phyloP scores from a whole-genome alignment of 169 alveolate species.

The Cryptosporidium sp. region DNA sequence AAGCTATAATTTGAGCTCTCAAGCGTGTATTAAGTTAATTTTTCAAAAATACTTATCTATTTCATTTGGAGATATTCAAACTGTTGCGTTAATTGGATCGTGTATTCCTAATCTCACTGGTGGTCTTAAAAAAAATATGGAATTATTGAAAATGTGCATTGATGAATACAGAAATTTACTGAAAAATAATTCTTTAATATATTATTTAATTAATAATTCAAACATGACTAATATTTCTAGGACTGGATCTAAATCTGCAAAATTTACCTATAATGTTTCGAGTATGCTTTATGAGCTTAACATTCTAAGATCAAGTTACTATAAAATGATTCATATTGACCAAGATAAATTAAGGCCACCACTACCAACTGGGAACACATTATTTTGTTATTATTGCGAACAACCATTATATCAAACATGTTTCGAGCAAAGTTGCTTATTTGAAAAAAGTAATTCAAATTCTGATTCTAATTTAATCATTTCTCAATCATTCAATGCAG shows the following conservation, averaged over 20 bases:
- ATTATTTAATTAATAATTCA: background rate
- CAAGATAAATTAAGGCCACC: background rate
- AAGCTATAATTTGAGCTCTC: background rate
- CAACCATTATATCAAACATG: constrained; percentile 14
- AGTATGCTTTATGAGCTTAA: constrained; percentile 35
- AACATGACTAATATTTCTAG: background rate
- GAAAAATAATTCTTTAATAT: constrained; percentile 20
- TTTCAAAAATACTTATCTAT: constrained; percentile 28
- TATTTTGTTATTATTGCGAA: constrained; percentile 67
- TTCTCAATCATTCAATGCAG: constrained; percentile 18
- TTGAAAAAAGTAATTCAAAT: background rate
- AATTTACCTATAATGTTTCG: background rate
- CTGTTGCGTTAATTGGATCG: constrained; percentile 42
- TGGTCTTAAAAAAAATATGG: background rate
- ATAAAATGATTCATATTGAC: background rate
- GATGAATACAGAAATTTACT: constrained; percentile 32
- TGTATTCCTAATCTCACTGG: background rate
- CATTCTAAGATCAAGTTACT: constrained; percentile 17
- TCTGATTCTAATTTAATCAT: background rate
- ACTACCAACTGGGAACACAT: constrained; percentile 49
- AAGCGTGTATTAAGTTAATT: background rate
- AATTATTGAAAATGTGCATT: constrained; percentile 13
- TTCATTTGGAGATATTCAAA: constrained; percentile 65
- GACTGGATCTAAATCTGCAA: constrained; percentile 1
- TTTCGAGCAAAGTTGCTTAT: constrained; percentile 3